These are phyloP conservation scores for Quercus ilex DNA, from an alignment of 306 rosid genomes.

Conservation along the genomic window DNA sequence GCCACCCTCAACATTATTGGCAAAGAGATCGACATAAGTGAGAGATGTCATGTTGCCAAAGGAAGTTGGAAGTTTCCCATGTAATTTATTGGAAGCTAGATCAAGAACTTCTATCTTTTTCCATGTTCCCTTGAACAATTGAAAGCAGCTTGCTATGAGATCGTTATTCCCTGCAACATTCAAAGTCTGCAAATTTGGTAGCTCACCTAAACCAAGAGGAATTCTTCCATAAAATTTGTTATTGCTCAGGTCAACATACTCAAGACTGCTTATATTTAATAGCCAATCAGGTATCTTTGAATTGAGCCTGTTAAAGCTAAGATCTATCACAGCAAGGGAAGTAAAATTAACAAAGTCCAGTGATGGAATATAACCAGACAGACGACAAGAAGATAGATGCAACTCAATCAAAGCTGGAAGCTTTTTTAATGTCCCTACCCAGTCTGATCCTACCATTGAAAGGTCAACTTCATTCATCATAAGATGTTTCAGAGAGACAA, in stretches of 20 bases:
- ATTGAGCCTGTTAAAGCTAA: constrained; percentile 10
- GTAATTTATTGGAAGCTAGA: constrained; percentile 15
- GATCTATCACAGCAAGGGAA: constrained; percentile 36
- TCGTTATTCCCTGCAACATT: background rate
- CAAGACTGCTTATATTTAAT: constrained; percentile 33
- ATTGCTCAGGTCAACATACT: constrained; percentile 1
- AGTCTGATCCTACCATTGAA: constrained; percentile 28
- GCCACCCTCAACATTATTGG: constrained; percentile 20
- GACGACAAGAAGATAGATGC: constrained; percentile 17
- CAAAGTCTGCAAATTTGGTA: constrained; percentile 27
- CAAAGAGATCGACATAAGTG: constrained; percentile 4
- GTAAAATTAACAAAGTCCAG: constrained; percentile 26
- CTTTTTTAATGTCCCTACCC: constrained; percentile 23
- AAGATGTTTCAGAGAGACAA: constrained; percentile 37
- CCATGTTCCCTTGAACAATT: constrained; percentile 36
- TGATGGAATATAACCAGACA: constrained; percentile 25
- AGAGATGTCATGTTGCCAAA: constrained; percentile 47
- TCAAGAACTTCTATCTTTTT: constrained; percentile 14
- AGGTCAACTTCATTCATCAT: constrained; percentile 31
- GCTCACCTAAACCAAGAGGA: constrained; percentile 36
- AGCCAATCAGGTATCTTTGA: constrained; percentile 46
- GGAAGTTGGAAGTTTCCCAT: constrained; percentile 37
- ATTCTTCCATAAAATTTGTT: constrained; percentile 36
- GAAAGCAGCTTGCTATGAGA: constrained; percentile 39
- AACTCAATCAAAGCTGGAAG: constrained; percentile 31